These are phyloP conservation scores for Colletotrichum tamarilloi DNA, from an alignment of 2,329 filamentous ascomycete genomes.

Conservation along the genomic window DNA sequence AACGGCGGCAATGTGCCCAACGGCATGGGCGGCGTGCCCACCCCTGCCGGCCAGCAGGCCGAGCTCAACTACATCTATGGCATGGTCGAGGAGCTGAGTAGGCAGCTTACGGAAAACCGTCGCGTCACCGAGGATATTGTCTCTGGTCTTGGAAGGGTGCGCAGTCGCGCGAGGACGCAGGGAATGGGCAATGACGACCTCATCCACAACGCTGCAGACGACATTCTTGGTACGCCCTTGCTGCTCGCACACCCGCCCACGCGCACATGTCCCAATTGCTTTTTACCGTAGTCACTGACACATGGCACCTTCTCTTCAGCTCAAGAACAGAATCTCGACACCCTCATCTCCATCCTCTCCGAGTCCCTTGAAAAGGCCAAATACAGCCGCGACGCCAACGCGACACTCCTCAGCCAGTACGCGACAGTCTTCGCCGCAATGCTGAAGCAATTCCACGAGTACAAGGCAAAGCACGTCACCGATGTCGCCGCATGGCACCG, in stretches of 20 bases:
- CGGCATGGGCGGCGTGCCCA: slow-evolving; percentile 62
- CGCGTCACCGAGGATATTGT: slow-evolving; percentile 73
- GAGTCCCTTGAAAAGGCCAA: slow-evolving; percentile 72
- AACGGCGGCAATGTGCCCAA: slow-evolving; percentile 60
- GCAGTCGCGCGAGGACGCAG: slow-evolving; percentile 64
- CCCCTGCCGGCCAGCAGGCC: slow-evolving; percentile 74
- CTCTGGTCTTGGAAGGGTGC: slow-evolving; percentile 70
- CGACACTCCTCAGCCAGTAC: slow-evolving; percentile 67
- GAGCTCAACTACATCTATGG: slow-evolving; percentile 76
- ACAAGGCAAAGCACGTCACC: slow-evolving; percentile 71
- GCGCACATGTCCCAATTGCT: neutral
- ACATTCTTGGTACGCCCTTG: slow-evolving; percentile 61
- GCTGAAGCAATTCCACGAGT: slow-evolving; percentile 73
- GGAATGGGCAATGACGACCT: slow-evolving; percentile 69
- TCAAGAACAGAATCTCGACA: slow-evolving; percentile 70
- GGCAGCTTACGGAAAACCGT: slow-evolving; percentile 71
- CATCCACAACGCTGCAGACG: slow-evolving; percentile 64
- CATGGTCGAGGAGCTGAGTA: slow-evolving; percentile 75
- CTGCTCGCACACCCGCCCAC: neutral
- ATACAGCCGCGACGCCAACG: slow-evolving; percentile 70
- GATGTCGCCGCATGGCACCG: slow-evolving; percentile 74
- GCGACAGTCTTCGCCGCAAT: slow-evolving; percentile 67
- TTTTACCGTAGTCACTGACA: neutral
- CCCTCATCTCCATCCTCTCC: slow-evolving; percentile 69
- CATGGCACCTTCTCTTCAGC: slow-evolving; percentile 48